Evolutionary conservation across 495 filamentous ascomycete species (phyloP).

Genomic region (Bacidia gigantensis): DNA sequence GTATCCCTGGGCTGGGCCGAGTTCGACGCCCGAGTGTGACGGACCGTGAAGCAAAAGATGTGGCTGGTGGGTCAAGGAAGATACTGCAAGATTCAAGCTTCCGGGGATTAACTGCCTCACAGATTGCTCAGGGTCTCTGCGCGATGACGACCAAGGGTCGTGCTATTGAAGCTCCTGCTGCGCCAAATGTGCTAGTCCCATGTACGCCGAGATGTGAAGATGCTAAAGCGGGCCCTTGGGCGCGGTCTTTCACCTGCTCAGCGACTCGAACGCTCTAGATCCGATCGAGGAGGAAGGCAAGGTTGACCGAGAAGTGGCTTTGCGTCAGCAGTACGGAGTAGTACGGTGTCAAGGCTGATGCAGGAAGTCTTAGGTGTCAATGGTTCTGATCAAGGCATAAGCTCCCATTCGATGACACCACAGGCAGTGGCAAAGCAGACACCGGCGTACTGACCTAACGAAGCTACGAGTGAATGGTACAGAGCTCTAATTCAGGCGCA

Average conservation of each 20-base stretch:
- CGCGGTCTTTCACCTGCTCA: background rate
- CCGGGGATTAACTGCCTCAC: background rate
- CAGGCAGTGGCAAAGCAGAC: conserved; percentile 11
- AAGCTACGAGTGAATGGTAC: conserved; percentile 11
- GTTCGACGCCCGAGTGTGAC: conserved; percentile 3
- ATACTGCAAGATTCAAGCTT: conserved; percentile 1
- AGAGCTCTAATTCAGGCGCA: conserved; percentile 13
- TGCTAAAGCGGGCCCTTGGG: background rate
- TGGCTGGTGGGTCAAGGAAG: conserved; percentile 5
- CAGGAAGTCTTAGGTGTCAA: conserved; percentile 4
- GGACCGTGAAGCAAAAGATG: conserved; percentile 7
- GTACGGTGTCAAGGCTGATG: background rate
- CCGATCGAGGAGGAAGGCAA: background rate
- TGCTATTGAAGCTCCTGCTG: conserved; percentile 15
- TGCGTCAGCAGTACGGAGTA: background rate
- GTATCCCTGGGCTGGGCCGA: conserved; percentile 29
- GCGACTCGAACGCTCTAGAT: background rate
- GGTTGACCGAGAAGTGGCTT: background rate
- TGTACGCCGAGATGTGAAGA: conserved; percentile 3
- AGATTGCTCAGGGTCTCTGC: background rate
- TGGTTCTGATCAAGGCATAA: background rate
- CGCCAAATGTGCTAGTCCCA: conserved; percentile 11
- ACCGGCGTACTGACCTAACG: conserved; percentile 5
- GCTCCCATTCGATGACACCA: conserved; percentile 3
- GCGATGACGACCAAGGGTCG: conserved; percentile 10